phyloP scores from a whole-genome alignment of 164 flowering plant species.

The Tetrastigma voinierianum region DNA sequence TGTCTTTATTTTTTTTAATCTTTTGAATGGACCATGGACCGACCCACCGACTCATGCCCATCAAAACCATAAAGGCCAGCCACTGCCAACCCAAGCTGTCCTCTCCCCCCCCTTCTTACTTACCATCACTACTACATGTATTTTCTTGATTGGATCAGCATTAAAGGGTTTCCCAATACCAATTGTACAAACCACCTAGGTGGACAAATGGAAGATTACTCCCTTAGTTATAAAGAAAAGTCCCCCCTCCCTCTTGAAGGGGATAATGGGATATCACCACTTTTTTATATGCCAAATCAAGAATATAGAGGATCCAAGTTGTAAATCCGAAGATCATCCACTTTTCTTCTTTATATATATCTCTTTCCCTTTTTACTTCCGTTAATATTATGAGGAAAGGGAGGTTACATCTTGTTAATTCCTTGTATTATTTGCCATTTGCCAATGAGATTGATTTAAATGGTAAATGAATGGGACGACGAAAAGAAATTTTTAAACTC shows the following conservation, averaged over 20 bases:
- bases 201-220: too few relatives aligned
- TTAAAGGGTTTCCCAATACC: too few relatives aligned
- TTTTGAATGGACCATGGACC: slow-evolving; percentile 12
- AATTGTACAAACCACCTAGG: too few relatives aligned
- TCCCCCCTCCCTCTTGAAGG: background rate
- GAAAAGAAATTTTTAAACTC: too few relatives aligned
- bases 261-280: background rate
- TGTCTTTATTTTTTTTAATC: background rate
- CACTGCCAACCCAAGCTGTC: slow-evolving; percentile 18
- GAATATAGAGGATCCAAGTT: background rate
- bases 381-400: too few relatives aligned
- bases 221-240: too few relatives aligned
- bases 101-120: background rate
- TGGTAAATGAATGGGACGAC: too few relatives aligned
- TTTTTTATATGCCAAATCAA: background rate
- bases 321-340: background rate
- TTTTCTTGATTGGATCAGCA: slow-evolving; percentile 11
- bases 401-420: too few relatives aligned
- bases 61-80: slow-evolving; percentile 15
- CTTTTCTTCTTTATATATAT: too few relatives aligned
- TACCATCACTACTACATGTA: background rate
- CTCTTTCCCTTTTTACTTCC: too few relatives aligned
- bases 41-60: slow-evolving; percentile 24
- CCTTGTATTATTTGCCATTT: too few relatives aligned
- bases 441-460: too few relatives aligned